A percentile compares a stretch with the other conserved stretches of the same genome.
These are phyloP conservation scores for Geosmithia morbida DNA, from an alignment of 2,329 filamentous ascomycete genomes.

Conservation along the genomic window DNA sequence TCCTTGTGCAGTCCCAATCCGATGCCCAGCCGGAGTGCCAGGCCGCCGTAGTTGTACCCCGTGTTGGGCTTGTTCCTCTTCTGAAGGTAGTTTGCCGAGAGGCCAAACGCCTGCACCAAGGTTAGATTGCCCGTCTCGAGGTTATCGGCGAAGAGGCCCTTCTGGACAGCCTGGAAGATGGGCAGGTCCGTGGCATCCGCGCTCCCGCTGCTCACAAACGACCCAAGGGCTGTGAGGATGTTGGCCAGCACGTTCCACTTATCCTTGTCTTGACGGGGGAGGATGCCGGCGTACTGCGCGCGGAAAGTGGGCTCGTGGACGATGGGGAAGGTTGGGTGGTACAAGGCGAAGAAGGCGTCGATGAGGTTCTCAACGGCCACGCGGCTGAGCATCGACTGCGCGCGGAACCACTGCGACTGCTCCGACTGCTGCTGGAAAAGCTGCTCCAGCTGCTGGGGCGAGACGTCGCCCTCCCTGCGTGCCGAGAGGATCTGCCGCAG, in stretches of 20 bases:
- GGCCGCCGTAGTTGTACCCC: conserved; percentile 31
- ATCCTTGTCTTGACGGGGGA: not conserved
- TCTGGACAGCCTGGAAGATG: conserved; percentile 1
- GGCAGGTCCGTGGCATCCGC: conserved; percentile 1
- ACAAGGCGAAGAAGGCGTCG: conserved; percentile 26
- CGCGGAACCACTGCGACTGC: conserved; percentile 1
- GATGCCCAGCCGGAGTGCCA: conserved; percentile 32
- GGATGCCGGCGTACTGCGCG: conserved; percentile 10
- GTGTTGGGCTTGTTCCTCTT: conserved; percentile 35
- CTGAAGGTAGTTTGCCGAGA: conserved; percentile 19
- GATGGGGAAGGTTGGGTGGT: conserved; percentile 30
- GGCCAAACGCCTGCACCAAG: conserved; percentile 14
- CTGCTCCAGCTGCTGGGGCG: not conserved
- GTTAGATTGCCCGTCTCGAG: conserved; percentile 12
- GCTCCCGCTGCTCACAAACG: conserved; percentile 1
- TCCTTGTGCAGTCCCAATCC: conserved; percentile 33
- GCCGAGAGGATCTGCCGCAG: conserved; percentile 11
- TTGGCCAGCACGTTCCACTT: conserved; percentile 1
- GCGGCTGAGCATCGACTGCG: not conserved
- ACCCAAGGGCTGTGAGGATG: conserved; percentile 1
- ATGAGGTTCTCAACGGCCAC: conserved; percentile 17
- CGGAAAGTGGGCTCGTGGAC: conserved; percentile 31
- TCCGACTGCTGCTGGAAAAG: conserved; percentile 1
- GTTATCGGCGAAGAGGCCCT: conserved; percentile 1
- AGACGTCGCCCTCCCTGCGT: not conserved